A percentile compares a stretch with the other conserved stretches of the same genome.
phyloP scores from a whole-genome alignment of 1,284 basidiomycete genomes.

The Pyrrhoderma lamaoense region DNA sequence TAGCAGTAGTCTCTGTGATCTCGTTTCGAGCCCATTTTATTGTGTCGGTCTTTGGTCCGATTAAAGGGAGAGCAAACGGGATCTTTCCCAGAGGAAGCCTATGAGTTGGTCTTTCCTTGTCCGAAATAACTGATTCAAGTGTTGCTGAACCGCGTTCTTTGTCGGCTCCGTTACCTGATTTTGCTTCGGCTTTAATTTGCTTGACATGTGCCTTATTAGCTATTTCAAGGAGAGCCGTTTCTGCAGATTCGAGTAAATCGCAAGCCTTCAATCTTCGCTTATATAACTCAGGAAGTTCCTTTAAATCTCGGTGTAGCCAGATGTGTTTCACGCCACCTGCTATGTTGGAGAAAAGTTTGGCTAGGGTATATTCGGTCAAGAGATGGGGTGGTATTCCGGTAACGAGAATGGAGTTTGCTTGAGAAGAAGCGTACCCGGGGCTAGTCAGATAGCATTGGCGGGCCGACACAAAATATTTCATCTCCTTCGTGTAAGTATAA shows the following conservation, averaged over 20 bases:
- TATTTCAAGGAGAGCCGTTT: slow-evolving; percentile 69
- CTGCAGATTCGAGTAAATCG: slow-evolving; percentile 79
- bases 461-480: slow-evolving; percentile 73
- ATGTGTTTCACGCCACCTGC: slow-evolving; percentile 83
- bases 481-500: slow-evolving; percentile 76
- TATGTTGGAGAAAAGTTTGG: slow-evolving; percentile 59
- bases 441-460: slow-evolving; percentile 84
- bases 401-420: slow-evolving; percentile 84
- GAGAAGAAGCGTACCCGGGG: slow-evolving; percentile 61
- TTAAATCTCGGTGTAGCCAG: slow-evolving; percentile 86
- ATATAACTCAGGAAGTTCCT: slow-evolving; percentile 77
- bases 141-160: slow-evolving; percentile 24
- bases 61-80: slow-evolving; percentile 56
- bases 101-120: slow-evolving; percentile 70
- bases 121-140: slow-evolving; percentile 57
- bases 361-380: slow-evolving; percentile 61
- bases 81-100: slow-evolving; percentile 53
- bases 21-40: slow-evolving; percentile 85
- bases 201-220: slow-evolving; percentile 61
- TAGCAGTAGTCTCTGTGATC: slow-evolving; percentile 38
- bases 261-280: slow-evolving; percentile 71
- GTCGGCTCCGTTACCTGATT: slow-evolving; percentile 25
- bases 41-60: slow-evolving; percentile 81
- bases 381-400: slow-evolving; percentile 81
- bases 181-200: slow-evolving; percentile 41